Base-by-base conservation (phyloP, 2,329 filamentous ascomycete species). In the Trichoderma hamatum region DNA sequence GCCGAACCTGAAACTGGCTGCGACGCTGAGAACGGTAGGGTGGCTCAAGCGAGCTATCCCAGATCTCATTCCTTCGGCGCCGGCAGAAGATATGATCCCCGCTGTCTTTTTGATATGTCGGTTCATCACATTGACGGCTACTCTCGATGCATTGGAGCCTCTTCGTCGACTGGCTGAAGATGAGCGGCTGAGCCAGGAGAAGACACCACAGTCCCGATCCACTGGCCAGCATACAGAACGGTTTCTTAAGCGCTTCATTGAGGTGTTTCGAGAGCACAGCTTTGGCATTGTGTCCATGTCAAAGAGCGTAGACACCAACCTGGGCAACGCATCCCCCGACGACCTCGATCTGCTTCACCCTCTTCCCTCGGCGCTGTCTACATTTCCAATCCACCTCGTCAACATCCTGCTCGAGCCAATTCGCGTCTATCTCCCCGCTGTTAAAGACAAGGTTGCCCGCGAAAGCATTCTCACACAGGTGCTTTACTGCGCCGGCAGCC, bases 261-360 rank as follows among this genome's bases (percentile, higher is more conserved):
- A 99, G 78, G 94, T 99, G 32, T 98, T 98, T 78, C 91, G 96
- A 64, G 96, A 99, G 80, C 96, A 99, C 80, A 97, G 93, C 77
- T 99, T 99, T 78, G 92, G 91, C 54, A 97, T 98, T 70, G 89
- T 98, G 32, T 97, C 93, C 69, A 93, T 98, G 86, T 97, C 96
- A 80, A 92, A 90, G 75, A 96, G 91, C 75, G 93, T 98, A 0
- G 84, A 87, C 3, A 85, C 88, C 3, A 79, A 78, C 64, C 74
- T 80, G 54, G 66, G 72, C 14, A 61, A 70, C 2, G 62, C 74
- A 32, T 58, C 61, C 7, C 69, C 59, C 3, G 70, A 74, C 14
- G 68, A 68, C 1, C 67, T 73, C 49, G 75, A 77, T 49, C 81
- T 83, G 16, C 74, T 90, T n/a, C 81, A 83, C 60, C 86, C 88